Evolutionary conservation across 306 rosid genomes (phyloP), one percentile per base, ranked within the genome.

Genomic region (Quillaja saponaria): DNA sequence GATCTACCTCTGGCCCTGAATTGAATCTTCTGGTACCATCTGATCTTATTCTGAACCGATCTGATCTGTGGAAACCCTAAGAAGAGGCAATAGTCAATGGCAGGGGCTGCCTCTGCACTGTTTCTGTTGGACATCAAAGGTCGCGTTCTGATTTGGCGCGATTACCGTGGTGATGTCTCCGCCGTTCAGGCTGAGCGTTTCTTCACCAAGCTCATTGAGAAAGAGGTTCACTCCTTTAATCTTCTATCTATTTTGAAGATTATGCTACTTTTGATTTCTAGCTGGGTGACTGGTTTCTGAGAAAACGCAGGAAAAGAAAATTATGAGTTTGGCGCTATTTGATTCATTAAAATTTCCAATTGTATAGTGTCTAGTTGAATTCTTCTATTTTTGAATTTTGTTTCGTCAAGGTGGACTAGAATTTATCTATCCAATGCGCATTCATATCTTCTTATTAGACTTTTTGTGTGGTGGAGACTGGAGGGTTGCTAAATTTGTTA

Each of bases 71-170:
- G n/a, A 49, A 17, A 61, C 39, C 66, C 66, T 35, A 47, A n/a
- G 31, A 49, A 18, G 50, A 39, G n/a, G 33, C 31, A 47, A 8
- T 25, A 28, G 15, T 49, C 71, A 28, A 94, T 94, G 99, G 76
- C 99, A 49, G 99, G 99, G 70, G 99, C 99, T 45, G 95, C 81
- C 64, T 94, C 99, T 66, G 97, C 97, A 77, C 87, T 94, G 55
- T 94, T 94, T 86, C 91, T 94, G 17, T 87, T 94, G 28, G 99
- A 94, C 80, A 89, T 94, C 87, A 94, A 94, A 80, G 99, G 99
- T 75, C 99, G 97, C 76, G 96, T 94, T 73, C 95, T 94, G 72
- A 87, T 94, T 75, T 94, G 95, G 95, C 99, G 99, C 57, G 97
- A 94, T 67, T 94, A 86, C 70, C 99, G 99, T 12, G 99, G 99